These are phyloP conservation scores for Tolypocladium nubicola DNA, from an alignment of 2,329 filamentous ascomycete genomes.

Conservation along the genomic window DNA sequence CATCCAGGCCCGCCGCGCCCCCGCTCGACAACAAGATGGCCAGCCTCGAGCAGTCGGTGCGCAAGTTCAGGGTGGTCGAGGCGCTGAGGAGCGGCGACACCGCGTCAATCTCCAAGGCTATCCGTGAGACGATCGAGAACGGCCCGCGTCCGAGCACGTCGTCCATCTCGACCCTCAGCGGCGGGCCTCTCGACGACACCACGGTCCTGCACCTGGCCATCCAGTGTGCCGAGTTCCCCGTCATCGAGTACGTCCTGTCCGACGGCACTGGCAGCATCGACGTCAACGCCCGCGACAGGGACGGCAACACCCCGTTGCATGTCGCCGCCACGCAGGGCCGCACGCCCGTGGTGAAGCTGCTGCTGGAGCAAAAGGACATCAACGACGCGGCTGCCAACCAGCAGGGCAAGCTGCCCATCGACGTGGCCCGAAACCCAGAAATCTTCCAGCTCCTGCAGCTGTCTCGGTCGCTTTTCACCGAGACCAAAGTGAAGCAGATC, in stretches of 20 bases:
- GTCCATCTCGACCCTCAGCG: slow-evolving; percentile 32
- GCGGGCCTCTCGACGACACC: slow-evolving; percentile 59
- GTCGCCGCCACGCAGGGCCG: slow-evolving; percentile 77
- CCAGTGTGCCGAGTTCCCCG: slow-evolving; percentile 84
- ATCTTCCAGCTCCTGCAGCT: slow-evolving; percentile 95
- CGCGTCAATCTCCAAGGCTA: slow-evolving; percentile 75
- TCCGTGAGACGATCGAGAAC: slow-evolving; percentile 53
- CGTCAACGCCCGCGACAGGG: slow-evolving; percentile 81
- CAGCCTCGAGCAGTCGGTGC: slow-evolving; percentile 84
- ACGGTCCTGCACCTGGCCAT: slow-evolving; percentile 88
- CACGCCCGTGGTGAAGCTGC: slow-evolving; percentile 65
- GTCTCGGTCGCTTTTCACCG: slow-evolving; percentile 78
- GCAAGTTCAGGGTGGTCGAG: slow-evolving; percentile 91
- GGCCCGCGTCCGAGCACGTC: slow-evolving; percentile 46
- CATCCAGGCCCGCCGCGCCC: slow-evolving; percentile 16
- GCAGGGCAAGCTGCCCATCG: slow-evolving; percentile 74
- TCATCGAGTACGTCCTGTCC: slow-evolving; percentile 91
- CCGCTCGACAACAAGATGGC: slow-evolving; percentile 27
- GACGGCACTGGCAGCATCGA: slow-evolving; percentile 59
- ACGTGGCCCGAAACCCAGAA: slow-evolving; percentile 82
- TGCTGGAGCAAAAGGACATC: slow-evolving; percentile 73
- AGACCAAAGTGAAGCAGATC: slow-evolving; percentile 73
- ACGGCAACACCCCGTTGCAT: slow-evolving; percentile 90
- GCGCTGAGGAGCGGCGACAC: slow-evolving; percentile 85
- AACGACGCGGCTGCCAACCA: slow-evolving; percentile 84